Percentiles rank a stretch among this genome's conserved stretches.
phyloP scores from a whole-genome alignment of 768 basidiomycete genomes.

The Suillus discolor region DNA sequence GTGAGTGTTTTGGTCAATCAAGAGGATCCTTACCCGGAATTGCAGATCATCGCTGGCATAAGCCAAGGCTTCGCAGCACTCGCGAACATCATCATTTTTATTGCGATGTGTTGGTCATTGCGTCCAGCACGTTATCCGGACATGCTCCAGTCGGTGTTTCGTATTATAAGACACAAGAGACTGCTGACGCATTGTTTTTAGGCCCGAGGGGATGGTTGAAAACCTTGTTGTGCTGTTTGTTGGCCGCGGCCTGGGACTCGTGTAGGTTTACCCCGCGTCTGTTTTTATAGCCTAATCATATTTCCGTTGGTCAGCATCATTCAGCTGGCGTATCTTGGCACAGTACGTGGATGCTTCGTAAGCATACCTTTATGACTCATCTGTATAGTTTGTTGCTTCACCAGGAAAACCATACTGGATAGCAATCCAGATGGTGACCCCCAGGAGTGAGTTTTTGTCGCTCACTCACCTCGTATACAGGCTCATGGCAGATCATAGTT shows the following conservation, averaged over 20 bases:
- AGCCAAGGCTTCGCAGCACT: slow-evolving; percentile 14
- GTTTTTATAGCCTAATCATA: not conserved
- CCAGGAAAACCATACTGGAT: slow-evolving; percentile 29
- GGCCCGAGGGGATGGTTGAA: slow-evolving; percentile 15
- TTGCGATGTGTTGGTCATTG: slow-evolving; percentile 22
- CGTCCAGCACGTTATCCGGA: slow-evolving; percentile 21
- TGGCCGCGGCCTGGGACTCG: slow-evolving; percentile 25
- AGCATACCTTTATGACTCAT: slow-evolving; percentile 1
- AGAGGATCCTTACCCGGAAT: not conserved
- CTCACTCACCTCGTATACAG: not conserved
- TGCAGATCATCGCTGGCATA: slow-evolving; percentile 19
- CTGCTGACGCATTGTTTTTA: slow-evolving; percentile 8
- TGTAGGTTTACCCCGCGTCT: slow-evolving; percentile 19
- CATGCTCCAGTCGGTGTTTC: slow-evolving; percentile 16
- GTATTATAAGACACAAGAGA: not conserved
- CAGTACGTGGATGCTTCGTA: slow-evolving; percentile 18
- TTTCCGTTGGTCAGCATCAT: slow-evolving; percentile 13
- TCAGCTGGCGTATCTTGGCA: slow-evolving; percentile 21
- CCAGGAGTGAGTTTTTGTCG: slow-evolving; percentile 23
- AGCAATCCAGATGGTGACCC: slow-evolving; percentile 27
- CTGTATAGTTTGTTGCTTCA: slow-evolving; percentile 23
- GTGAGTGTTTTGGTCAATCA: slow-evolving; percentile 13
- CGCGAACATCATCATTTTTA: slow-evolving; percentile 18
- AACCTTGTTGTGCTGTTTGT: slow-evolving; percentile 10
- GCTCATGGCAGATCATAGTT: slow-evolving; percentile 17